Conservation (phyloP, 257 asterid species). For the Cynanchum wilfordii region DNA sequence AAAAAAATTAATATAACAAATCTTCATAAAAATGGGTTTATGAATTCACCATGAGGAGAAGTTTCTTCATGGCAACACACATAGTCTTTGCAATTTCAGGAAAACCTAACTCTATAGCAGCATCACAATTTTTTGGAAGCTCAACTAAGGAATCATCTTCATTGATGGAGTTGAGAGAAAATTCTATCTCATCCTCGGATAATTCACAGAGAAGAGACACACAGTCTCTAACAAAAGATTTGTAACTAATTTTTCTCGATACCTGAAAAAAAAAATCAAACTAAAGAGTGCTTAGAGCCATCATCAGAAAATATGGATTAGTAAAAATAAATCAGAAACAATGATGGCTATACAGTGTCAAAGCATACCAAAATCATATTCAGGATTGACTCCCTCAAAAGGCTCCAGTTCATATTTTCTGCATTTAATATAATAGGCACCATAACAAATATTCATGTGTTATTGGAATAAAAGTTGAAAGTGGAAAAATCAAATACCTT, state of each 20-base stretch:
- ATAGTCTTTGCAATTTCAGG: constrained; percentile 54
- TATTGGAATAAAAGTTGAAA: neutral
- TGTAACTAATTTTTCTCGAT: constrained; percentile 67
- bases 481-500: constrained; percentile 35
- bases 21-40: constrained; percentile 19
- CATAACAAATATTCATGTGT: neutral
- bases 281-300: neutral
- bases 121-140: constrained; percentile 22
- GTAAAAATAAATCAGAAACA: neutral
- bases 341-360: neutral
- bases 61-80: constrained; percentile 47
- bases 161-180: constrained; percentile 31
- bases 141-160: constrained; percentile 26
- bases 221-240: constrained; percentile 57
- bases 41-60: constrained; percentile 56
- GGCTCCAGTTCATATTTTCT: constrained; percentile 68
- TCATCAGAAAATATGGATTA: neutral
- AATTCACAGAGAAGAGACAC: constrained; percentile 41
- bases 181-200: constrained; percentile 24
- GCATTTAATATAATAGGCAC: constrained; percentile 26
- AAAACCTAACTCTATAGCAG: constrained; percentile 48
- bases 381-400: constrained; percentile 67
- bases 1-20: constrained; percentile 16
- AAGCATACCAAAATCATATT: constrained; percentile 71
- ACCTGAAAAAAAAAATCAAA: constrained; percentile 47